Conservation (phyloP, 2,329 filamentous ascomycete species). For the Phoma sp. region DNA sequence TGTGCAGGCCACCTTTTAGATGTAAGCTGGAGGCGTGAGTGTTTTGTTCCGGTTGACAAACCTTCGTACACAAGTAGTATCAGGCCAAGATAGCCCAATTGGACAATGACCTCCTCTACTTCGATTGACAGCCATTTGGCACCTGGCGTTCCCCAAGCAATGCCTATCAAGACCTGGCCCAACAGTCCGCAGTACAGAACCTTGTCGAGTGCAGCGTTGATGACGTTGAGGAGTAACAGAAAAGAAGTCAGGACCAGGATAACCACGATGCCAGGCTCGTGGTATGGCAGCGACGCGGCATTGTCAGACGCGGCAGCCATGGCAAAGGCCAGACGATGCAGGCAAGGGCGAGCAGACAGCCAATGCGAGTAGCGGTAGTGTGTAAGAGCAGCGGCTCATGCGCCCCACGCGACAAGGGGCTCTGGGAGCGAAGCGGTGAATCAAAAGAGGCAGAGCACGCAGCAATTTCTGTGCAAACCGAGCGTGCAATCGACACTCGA, state of each 20-base stretch:
- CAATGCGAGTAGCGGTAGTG: conserved; percentile 8
- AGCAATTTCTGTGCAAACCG: background rate
- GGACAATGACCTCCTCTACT: conserved; percentile 63
- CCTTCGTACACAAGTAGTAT: conserved; percentile 76
- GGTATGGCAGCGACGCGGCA: conserved; percentile 58
- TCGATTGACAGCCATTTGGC: conserved; percentile 63
- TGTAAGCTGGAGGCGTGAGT: conserved; percentile 10
- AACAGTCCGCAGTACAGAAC: conserved; percentile 73
- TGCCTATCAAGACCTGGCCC: conserved; percentile 73
- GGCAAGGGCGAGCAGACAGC: conserved; percentile 19
- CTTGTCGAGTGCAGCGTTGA: conserved; percentile 64
- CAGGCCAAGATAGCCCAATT: conserved; percentile 76
- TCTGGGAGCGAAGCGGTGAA: conserved; percentile 5
- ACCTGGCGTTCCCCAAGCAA: conserved; percentile 73
- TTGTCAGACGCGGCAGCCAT: conserved; percentile 32
- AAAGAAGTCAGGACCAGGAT: conserved; percentile 69
- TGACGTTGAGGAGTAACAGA: conserved; percentile 65
- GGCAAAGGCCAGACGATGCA: conserved; percentile 15
- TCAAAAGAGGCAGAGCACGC: conserved; percentile 6
- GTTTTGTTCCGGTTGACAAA: conserved; percentile 20
- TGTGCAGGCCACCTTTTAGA: conserved; percentile 63
- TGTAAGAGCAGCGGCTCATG: conserved; percentile 8
- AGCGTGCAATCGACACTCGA: background rate
- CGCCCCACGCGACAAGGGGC: conserved; percentile 18
- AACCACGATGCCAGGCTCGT: conserved; percentile 65